phyloP scores from a whole-genome alignment of 2,329 filamentous ascomycete genomes.

The Cytospora piceae region DNA sequence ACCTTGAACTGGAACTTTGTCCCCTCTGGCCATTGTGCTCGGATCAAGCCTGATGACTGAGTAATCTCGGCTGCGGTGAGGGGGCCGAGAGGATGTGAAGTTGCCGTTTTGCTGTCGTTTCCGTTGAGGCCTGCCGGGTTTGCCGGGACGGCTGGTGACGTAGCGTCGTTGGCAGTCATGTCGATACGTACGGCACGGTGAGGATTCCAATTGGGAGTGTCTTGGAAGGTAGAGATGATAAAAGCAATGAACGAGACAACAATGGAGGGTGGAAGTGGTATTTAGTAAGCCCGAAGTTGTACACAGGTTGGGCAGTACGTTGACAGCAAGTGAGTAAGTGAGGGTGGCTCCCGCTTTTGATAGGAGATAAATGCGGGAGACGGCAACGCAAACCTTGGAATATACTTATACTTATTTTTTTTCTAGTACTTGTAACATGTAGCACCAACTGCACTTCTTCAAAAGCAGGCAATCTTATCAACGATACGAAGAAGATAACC shows the following conservation, averaged over 20 bases:
- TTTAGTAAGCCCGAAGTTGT: background rate
- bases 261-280: background rate
- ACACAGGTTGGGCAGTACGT: background rate
- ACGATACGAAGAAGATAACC: background rate
- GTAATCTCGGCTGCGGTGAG: conserved; percentile 61
- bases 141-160: background rate
- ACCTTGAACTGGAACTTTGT: conserved; percentile 65
- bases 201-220: no score
- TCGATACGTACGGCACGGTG: background rate
- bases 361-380: background rate
- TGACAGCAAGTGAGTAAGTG: background rate
- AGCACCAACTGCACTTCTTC: background rate
- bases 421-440: background rate
- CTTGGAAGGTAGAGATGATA: background rate
- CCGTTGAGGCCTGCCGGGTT: conserved; percentile 1
- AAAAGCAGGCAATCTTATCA: background rate
- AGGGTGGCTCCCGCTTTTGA: background rate
- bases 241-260: background rate
- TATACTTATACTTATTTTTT: no score
- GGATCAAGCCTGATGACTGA: conserved; percentile 53
- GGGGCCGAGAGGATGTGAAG: conserved; percentile 61
- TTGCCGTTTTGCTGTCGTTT: conserved; percentile 21
- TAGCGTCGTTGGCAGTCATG: conserved; percentile 27
- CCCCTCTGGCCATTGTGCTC: conserved; percentile 56
- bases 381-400: no score